Base-by-base conservation (phyloP, 371 early-diverging fungal genomes). In the Mucor velutinosus region DNA sequence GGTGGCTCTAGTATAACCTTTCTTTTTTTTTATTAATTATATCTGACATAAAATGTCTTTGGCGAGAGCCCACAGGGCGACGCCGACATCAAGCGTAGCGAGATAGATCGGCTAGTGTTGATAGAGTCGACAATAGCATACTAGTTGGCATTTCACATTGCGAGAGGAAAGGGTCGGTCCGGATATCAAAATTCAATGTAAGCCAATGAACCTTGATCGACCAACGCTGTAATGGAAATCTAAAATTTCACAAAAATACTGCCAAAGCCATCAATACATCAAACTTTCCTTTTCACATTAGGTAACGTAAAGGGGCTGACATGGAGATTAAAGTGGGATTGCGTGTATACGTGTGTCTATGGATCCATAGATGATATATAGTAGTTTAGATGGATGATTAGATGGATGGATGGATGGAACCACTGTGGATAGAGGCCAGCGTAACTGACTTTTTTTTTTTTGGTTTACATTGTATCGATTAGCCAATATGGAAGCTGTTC, bases 401-500 rank as follows among this genome's bases (percentile, higher is more conserved):
- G 60, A 56, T 51, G 39, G 58, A 67, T 66, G 37, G 58, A 57
- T 60, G 57, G 39, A 69, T 65, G 27, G 27, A 17, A 33, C 10
- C 8, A 32, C 21, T 66, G 4, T 25, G 1, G 63, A 63, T 35
- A 37, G 23, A 21, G 53, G 27, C 25, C 27, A 27, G 27, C 19
- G 53, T 53, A 53, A 53, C 53, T 53, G 53, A 53, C 27, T 21
- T 25, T 23, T 53, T 53, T 51, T 25, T 25, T 23, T 25, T 51
- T n/a, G n/a, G n/a, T n/a, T 63, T 35, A n/a, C 19, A 21, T 63
- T 37, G n/a, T 25, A 17, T 37, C 35, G 1, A 41, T 41, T 41
- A 39, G 37, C 41, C 41, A 29, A 17, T 60, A 83, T 84, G 84
- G 84, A 84, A 78, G 81, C 84, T 70, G 84, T 84, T 53, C 84